Evolutionary conservation across 768 basidiomycete species (phyloP).

Genomic region (Calocera cornea): DNA sequence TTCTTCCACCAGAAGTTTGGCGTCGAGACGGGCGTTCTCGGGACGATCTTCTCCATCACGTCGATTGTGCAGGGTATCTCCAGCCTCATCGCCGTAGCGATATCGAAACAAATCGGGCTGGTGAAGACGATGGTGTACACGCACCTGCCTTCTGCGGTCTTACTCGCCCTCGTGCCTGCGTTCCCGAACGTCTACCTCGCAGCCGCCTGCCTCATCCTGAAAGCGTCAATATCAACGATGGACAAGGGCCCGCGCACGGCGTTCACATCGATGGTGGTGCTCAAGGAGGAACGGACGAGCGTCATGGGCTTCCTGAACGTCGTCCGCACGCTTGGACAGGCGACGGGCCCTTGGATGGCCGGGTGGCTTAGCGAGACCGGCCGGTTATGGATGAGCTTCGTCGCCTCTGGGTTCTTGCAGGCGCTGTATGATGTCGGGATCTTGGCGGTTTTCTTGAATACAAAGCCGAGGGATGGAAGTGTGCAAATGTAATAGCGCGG

Average conservation of each 20-base stretch:
- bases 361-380: conserved; percentile 15
- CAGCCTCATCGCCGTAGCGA: conserved; percentile 16
- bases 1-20: conserved; percentile 15
- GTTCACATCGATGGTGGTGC: conserved; percentile 18
- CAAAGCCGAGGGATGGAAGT: neutral
- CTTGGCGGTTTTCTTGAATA: conserved; percentile 16
- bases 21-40: conserved; percentile 12
- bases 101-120: conserved; percentile 18
- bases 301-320: conserved; percentile 18
- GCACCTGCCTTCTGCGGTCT: conserved; percentile 17
- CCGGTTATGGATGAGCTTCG: conserved; percentile 17
- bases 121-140: conserved; percentile 6
- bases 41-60: conserved; percentile 16
- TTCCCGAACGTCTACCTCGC: conserved; percentile 13
- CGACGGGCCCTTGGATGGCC: conserved; percentile 16
- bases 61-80: conserved; percentile 18
- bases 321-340: conserved; percentile 15
- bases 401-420: conserved; percentile 14
- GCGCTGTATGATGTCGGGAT: conserved; percentile 17
- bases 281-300: conserved; percentile 16
- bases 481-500: no score
- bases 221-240: conserved; percentile 17
- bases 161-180: conserved; percentile 16
- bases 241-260: conserved; percentile 19
- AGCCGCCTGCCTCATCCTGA: conserved; percentile 15